Evolutionary conservation across 2,329 filamentous ascomycete genomes (phyloP).

Genomic region (Fusarium pseudocircinatum): DNA sequence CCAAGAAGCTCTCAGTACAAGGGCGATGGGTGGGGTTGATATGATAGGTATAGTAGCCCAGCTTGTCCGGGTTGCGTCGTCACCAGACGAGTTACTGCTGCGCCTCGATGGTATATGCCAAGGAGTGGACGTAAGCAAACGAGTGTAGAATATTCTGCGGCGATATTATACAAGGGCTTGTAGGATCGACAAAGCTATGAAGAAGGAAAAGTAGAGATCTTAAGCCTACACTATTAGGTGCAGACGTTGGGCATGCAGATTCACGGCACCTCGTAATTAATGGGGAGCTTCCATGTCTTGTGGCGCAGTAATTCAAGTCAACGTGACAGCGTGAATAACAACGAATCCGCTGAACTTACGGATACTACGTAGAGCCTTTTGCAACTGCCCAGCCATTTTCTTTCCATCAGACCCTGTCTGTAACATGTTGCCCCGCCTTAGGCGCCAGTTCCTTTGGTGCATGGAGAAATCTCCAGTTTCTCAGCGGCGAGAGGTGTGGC

Average conservation of each 20-base stretch:
- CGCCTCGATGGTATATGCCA: constrained; percentile 30
- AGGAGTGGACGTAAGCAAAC: constrained; percentile 5
- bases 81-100: constrained; percentile 31
- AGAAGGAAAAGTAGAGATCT: not conserved
- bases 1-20: constrained; percentile 31
- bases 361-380: not conserved
- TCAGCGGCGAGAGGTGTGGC: not conserved
- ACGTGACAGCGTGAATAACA: not conserved
- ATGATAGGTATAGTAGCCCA: constrained; percentile 15
- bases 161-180: constrained; percentile 3
- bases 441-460: constrained; percentile 3
- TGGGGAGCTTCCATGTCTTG: constrained; percentile 9
- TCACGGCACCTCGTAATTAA: not conserved
- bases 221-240: not conserved
- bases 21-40: constrained; percentile 33
- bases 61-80: constrained; percentile 30
- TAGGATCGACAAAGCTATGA: constrained; percentile 7
- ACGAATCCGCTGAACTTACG: not conserved
- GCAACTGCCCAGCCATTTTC: constrained; percentile 26
- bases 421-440: constrained; percentile 17
- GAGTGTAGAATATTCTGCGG: not conserved
- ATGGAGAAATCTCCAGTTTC: constrained; percentile 8
- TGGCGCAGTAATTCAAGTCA: constrained; percentile 23
- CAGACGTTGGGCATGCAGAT: constrained; percentile 7
- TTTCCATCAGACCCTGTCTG: not conserved